Conservation (phyloP, 2,329 filamentous ascomycete genomes). For the Hortaea werneckii region DNA sequence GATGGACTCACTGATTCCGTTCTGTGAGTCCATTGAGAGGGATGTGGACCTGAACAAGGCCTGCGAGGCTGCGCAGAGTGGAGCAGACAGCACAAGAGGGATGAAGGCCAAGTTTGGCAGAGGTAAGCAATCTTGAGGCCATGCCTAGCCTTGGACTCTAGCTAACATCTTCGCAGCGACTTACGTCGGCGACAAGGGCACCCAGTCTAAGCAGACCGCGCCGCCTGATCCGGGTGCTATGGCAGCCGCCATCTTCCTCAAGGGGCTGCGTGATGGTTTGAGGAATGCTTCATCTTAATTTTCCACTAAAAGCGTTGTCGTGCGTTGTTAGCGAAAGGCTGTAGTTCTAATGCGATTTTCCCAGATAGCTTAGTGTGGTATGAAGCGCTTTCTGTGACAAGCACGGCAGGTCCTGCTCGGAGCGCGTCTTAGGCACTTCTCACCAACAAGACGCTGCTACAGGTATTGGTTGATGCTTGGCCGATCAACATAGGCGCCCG, state of each 20-base stretch:
- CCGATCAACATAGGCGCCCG: too few species aligned
- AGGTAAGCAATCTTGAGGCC: constrained; percentile 11
- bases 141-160: not conserved
- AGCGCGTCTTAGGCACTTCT: too few species aligned
- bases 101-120: constrained; percentile 29
- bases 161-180: constrained; percentile 14
- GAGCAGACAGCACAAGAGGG: constrained; percentile 24
- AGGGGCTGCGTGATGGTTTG: constrained; percentile 21
- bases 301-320: not conserved
- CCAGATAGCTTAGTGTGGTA: too few species aligned
- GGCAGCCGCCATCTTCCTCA: constrained; percentile 27
- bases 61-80: constrained; percentile 22
- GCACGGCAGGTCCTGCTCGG: too few species aligned
- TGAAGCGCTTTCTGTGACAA: too few species aligned
- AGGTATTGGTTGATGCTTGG: too few species aligned
- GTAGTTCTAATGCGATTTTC: too few species aligned
- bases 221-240: constrained; percentile 30
- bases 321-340: too few species aligned
- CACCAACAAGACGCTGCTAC: too few species aligned
- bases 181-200: constrained; percentile 25
- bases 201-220: constrained; percentile 13
- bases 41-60: constrained; percentile 17
- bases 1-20: constrained; percentile 31
- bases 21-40: constrained; percentile 24
- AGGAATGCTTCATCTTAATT: not conserved